Evolutionary conservation across 352 stramenopile genomes (phyloP).

Genomic region (Phytophthora capsici): DNA sequence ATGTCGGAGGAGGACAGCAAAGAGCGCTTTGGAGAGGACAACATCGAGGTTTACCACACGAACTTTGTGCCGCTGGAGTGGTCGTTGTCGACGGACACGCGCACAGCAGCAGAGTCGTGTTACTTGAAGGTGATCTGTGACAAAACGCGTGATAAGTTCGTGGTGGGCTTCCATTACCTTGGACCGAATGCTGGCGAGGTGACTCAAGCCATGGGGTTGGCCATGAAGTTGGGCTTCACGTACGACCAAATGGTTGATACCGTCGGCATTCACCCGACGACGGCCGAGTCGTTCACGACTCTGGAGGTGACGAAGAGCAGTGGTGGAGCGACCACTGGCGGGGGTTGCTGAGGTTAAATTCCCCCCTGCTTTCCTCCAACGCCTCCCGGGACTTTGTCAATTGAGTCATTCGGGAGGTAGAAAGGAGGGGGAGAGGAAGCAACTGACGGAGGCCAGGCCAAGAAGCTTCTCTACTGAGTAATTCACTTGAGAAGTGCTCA

Average conservation of each 20-base stretch:
- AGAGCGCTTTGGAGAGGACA: slow-evolving; percentile 87
- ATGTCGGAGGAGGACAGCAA: slow-evolving; percentile 96
- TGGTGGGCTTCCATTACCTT: slow-evolving; percentile 98
- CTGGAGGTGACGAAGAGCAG: slow-evolving; percentile 95
- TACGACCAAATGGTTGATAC: slow-evolving; percentile 93
- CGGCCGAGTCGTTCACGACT: slow-evolving; percentile 95
- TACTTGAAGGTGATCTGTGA: slow-evolving; percentile 97
- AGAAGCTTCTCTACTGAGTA: slow-evolving; percentile 3
- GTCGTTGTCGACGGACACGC: slow-evolving; percentile 73
- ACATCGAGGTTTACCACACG: slow-evolving; percentile 96
- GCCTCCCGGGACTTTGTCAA: slow-evolving; percentile 18
- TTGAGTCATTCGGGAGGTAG: slow-evolving; percentile 19
- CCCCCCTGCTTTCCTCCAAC: slow-evolving; percentile 54
- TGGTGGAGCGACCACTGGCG: slow-evolving; percentile 91
- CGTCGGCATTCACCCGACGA: slow-evolving; percentile 97
- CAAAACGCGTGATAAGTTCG: slow-evolving; percentile 84
- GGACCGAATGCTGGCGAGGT: slow-evolving; percentile 98
- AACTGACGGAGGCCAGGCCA: slow-evolving; percentile 35
- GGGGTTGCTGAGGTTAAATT: slow-evolving; percentile 97
- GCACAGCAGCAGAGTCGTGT: slow-evolving; percentile 73
- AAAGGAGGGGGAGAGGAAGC: slow-evolving; percentile 39
- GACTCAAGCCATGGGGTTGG: slow-evolving; percentile 93
- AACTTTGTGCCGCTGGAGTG: slow-evolving; percentile 97
- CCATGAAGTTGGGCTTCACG: slow-evolving; percentile 95
- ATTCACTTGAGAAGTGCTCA: slow-evolving; percentile 1